phyloP scores from a whole-genome alignment of 805 yeast species.

The Teunomyces atbi region DNA sequence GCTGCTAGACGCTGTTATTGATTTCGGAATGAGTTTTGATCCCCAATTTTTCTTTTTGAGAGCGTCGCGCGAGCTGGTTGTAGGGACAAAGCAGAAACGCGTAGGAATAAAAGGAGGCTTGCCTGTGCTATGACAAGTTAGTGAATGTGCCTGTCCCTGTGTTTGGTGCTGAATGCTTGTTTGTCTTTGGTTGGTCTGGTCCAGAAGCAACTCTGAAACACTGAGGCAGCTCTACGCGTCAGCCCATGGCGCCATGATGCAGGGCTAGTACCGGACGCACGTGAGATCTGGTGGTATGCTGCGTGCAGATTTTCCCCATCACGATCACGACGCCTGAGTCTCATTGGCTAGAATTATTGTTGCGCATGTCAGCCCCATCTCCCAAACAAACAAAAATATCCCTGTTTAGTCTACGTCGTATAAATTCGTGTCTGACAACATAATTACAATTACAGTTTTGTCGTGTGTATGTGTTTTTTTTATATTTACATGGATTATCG shows the following conservation, averaged over 20 bases:
- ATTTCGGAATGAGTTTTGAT: background rate
- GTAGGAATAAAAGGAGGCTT: too few species aligned
- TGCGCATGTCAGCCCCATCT: background rate
- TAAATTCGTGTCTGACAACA: too few species aligned
- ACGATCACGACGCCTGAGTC: background rate
- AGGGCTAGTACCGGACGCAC: background rate
- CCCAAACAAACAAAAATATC: too few species aligned
- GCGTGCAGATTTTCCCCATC: background rate
- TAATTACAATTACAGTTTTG: too few species aligned
- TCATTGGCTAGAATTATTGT: background rate
- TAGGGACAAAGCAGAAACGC: too few species aligned
- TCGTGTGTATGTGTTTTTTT: too few species aligned
- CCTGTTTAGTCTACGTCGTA: too few species aligned
- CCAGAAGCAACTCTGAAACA: background rate
- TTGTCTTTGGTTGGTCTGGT: background rate
- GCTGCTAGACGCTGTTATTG: background rate
- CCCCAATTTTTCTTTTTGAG: background rate
- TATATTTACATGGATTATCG: background rate
- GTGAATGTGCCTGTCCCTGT: too few species aligned
- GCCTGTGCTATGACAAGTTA: too few species aligned
- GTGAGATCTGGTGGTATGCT: background rate
- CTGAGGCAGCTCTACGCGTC: background rate
- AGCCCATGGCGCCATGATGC: conserved; percentile 1
- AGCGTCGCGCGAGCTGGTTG: too few species aligned
- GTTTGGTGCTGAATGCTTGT: background rate